Evolutionary conservation across 1,139 yeast genomes (phyloP).

Genomic region (Protomyces inundatus): DNA sequence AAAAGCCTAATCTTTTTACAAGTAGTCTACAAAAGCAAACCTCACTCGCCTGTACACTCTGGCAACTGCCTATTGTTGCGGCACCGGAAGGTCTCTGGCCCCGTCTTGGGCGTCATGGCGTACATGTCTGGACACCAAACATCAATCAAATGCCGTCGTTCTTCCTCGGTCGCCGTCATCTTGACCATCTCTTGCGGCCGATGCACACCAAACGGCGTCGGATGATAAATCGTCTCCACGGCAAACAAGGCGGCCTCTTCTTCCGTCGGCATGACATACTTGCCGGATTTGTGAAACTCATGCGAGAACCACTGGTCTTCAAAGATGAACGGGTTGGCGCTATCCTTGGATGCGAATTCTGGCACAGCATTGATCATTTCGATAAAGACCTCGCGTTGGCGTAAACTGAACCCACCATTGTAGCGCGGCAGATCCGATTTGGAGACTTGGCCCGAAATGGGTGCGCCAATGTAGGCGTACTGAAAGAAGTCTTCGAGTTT

Average conservation of each 20-base stretch:
- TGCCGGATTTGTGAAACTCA: background rate
- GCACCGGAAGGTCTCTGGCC: constrained; percentile 12
- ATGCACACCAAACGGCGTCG: constrained; percentile 18
- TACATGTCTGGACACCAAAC: constrained; percentile 24
- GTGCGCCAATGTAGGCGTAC: constrained; percentile 20
- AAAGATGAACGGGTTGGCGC: background rate
- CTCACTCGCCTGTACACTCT: background rate
- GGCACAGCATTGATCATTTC: constrained; percentile 2
- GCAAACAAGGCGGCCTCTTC: constrained; percentile 11
- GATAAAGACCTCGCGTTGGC: constrained; percentile 5
- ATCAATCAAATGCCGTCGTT: background rate
- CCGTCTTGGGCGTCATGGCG: constrained; percentile 3
- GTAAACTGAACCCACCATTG: constrained; percentile 19
- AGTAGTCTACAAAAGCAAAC: background rate
- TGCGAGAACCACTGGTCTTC: constrained; percentile 18
- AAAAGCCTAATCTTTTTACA: background rate
- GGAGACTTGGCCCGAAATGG: background rate
- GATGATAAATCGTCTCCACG: constrained; percentile 15
- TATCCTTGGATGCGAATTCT: background rate
- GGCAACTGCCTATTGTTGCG: background rate
- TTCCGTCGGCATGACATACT: background rate
- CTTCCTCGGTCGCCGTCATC: background rate
- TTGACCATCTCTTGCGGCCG: constrained; percentile 3
- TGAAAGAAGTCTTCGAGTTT: constrained; percentile 15
- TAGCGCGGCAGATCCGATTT: background rate